Conservation (phyloP, 2,329 filamentous ascomycete genomes). For the Aspergillus quadricinctus region DNA sequence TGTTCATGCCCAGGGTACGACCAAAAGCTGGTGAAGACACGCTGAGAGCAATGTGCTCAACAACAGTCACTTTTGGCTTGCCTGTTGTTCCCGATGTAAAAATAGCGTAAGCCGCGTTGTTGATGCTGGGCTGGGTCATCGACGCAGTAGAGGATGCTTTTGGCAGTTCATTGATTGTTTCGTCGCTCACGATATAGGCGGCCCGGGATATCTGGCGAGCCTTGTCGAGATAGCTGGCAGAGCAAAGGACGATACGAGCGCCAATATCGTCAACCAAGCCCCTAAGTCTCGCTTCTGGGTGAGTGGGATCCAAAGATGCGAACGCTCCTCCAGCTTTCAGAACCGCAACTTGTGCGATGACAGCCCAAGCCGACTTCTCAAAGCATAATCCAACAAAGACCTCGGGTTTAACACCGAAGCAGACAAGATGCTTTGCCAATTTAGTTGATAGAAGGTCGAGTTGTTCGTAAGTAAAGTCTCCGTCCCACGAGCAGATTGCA, state of each 20-base stretch:
- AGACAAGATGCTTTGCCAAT: conserved; percentile 33
- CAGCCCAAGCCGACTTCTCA: conserved; percentile 42
- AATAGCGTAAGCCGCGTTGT: conserved; percentile 53
- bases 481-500: conserved; percentile 34
- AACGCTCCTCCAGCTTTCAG: conserved; percentile 42
- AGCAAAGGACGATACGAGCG: conserved; percentile 32
- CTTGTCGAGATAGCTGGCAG: conserved; percentile 25
- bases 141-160: conserved; percentile 15
- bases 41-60: conserved; percentile 57
- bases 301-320: conserved; percentile 38
- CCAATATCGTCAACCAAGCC: conserved; percentile 34
- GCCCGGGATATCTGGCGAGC: conserved; percentile 24
- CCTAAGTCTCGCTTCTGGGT: conserved; percentile 34
- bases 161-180: conserved; percentile 23
- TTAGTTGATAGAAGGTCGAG: conserved; percentile 35
- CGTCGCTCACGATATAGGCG: conserved; percentile 26
- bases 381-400: conserved; percentile 39
- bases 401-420: conserved; percentile 37
- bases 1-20: conserved; percentile 47
- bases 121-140: conserved; percentile 13
- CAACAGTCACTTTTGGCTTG: conserved; percentile 57
- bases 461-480: conserved; percentile 33
- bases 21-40: conserved; percentile 52
- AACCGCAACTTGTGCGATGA: conserved; percentile 39
- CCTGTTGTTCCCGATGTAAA: conserved; percentile 57